Conservation (phyloP, 768 basidiomycete genomes). For the Hericium rajendrae region DNA sequence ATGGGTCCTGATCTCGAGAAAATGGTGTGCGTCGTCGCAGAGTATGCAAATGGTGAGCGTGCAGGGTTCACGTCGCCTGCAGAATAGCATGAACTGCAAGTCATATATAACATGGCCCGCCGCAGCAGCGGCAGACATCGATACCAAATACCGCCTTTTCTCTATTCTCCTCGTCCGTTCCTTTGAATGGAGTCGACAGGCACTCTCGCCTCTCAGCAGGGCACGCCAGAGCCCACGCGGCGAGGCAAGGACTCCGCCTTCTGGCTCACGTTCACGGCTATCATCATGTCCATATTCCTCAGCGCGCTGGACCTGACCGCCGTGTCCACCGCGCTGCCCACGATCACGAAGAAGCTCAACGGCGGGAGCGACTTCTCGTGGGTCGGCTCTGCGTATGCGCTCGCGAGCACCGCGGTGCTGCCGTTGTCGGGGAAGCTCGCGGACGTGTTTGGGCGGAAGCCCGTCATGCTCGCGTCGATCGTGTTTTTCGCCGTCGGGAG, state of each 20-base stretch:
- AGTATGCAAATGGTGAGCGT: too few relatives aligned
- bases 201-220: too few relatives aligned
- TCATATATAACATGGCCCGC: too few relatives aligned
- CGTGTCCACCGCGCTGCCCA: constrained; percentile 16
- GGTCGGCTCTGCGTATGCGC: constrained; percentile 21
- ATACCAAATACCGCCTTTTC: too few relatives aligned
- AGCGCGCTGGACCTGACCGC: constrained; percentile 5
- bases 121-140: too few relatives aligned
- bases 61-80: too few relatives aligned
- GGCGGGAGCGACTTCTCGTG: constrained; percentile 16
- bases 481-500: constrained; percentile 20
- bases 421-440: constrained; percentile 15
- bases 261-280: neutral
- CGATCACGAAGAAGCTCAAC: constrained; percentile 18
- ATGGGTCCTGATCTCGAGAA: too few relatives aligned
- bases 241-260: neutral
- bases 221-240: neutral
- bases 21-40: too few relatives aligned
- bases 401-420: constrained; percentile 20
- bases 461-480: constrained; percentile 17
- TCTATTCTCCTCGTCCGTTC: too few relatives aligned
- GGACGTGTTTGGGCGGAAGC: constrained; percentile 16
- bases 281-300: neutral
- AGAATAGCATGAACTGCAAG: too few relatives aligned
- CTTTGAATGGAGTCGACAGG: too few relatives aligned